phyloP scores from a whole-genome alignment of 352 stramenopile genomes.

The Albugo candida region DNA sequence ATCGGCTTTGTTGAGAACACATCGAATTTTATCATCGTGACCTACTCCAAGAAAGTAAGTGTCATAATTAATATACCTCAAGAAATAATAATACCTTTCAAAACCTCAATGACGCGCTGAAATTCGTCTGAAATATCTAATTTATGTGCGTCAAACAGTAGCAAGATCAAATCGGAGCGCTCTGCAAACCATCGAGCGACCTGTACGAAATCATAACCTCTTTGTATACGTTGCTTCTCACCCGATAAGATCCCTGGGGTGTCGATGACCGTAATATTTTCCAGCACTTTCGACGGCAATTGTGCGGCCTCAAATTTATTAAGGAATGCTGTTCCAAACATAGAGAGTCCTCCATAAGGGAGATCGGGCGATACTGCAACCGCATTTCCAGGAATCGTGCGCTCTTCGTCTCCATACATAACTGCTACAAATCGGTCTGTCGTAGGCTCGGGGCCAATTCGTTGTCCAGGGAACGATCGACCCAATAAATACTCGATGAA shows the following conservation, averaged over 20 bases:
- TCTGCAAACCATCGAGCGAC: conserved; percentile 88
- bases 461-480: conserved; percentile 90
- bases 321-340: conserved; percentile 96
- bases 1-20: conserved; percentile 98
- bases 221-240: conserved; percentile 94
- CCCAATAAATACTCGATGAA: conserved; percentile 95
- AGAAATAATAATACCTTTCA: conserved; percentile 31
- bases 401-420: conserved; percentile 93
- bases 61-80: background rate
- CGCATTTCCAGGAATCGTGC: conserved; percentile 93
- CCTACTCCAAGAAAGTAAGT: conserved; percentile 19
- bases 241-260: conserved; percentile 96
- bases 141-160: conserved; percentile 99
- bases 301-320: conserved; percentile 96
- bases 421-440: conserved; percentile 96
- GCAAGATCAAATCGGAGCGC: conserved; percentile 93
- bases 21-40: conserved; percentile 97
- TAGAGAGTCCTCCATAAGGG: conserved; percentile 83
- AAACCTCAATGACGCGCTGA: conserved; percentile 91
- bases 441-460: conserved; percentile 95
- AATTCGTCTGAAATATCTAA: conserved; percentile 99
- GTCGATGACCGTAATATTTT: conserved; percentile 95
- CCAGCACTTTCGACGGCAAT: conserved; percentile 83
- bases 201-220: conserved; percentile 93
- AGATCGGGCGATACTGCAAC: conserved; percentile 89